Conservation (phyloP, 1,284 basidiomycete species). For the Cutaneotrichosporon mucoides region DNA sequence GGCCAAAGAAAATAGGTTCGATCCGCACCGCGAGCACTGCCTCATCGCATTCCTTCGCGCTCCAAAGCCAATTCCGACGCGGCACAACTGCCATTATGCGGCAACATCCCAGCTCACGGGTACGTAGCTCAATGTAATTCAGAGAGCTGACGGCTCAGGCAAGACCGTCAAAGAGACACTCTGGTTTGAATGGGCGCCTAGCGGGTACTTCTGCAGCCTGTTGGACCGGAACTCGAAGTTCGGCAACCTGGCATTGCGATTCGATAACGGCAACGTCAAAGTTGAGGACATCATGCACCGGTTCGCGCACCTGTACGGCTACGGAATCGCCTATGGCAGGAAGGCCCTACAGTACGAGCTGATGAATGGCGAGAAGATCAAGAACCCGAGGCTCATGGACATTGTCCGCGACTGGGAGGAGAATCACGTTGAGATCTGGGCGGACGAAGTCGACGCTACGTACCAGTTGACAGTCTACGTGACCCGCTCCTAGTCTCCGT, state of each 20-base stretch:
- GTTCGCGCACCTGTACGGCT: too few species aligned
- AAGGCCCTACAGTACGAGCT: not conserved
- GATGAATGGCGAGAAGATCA: not conserved
- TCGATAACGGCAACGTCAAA: not conserved
- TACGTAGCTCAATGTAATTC: too few species aligned
- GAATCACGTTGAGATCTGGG: not conserved
- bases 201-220: not conserved
- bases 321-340: not conserved
- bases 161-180: not conserved
- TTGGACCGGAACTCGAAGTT: not conserved
- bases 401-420: not conserved
- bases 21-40: not conserved
- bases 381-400: not conserved
- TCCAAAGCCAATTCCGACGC: too few species aligned
- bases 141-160: not conserved
- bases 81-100: too few species aligned
- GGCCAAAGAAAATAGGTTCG: not conserved
- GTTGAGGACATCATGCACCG: too few species aligned
- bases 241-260: not conserved
- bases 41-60: too few species aligned
- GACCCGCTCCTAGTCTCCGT: too few species aligned
- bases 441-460: not conserved
- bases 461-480: not conserved
- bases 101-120: too few species aligned
- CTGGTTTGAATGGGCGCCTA: not conserved